Percentiles rank a stretch among this genome's conserved stretches.
Evolutionary conservation across 2,329 filamentous ascomycete species (phyloP).

Genomic region (Phaeosphaeria sp.): DNA sequence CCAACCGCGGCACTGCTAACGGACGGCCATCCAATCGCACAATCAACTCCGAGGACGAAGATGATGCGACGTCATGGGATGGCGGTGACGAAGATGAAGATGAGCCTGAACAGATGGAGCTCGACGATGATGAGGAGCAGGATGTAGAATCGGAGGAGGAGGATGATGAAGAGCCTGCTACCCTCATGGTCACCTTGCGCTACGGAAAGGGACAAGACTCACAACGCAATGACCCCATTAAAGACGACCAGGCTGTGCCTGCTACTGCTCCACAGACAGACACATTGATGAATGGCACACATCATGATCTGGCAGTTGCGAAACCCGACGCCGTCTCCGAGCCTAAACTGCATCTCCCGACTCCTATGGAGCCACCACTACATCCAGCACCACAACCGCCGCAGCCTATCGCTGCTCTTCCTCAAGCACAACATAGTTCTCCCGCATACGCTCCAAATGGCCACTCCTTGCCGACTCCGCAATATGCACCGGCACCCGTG

Average conservation of each 20-base stretch:
- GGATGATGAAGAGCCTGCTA: slow-evolving; percentile 53
- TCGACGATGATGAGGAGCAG: slow-evolving; percentile 61
- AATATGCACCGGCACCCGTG: neutral
- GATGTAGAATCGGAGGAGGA: slow-evolving; percentile 47
- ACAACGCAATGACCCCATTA: neutral
- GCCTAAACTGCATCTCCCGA: slow-evolving; percentile 6
- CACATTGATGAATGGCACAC: neutral
- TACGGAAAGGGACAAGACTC: slow-evolving; percentile 30
- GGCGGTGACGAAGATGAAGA: slow-evolving; percentile 78
- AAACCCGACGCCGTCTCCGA: slow-evolving; percentile 7
- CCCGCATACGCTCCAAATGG: slow-evolving; percentile 10
- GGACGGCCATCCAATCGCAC: slow-evolving; percentile 33
- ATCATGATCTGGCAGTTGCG: neutral
- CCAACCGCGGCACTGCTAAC: slow-evolving; percentile 23
- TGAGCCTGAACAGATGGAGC: slow-evolving; percentile 70
- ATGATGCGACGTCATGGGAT: slow-evolving; percentile 68
- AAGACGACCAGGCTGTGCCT: neutral
- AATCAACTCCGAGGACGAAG: slow-evolving; percentile 70
- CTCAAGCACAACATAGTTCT: neutral
- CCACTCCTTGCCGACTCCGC: slow-evolving; percentile 6
- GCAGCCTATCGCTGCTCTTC: neutral
- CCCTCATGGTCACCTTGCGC: slow-evolving; percentile 75
- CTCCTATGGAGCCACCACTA: slow-evolving; percentile 1
- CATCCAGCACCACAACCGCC: slow-evolving; percentile 5
- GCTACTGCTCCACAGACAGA: slow-evolving; percentile 5